phyloP scores from a whole-genome alignment of 192 early-diverging fungal genomes.

The Coemansia sp. region DNA sequence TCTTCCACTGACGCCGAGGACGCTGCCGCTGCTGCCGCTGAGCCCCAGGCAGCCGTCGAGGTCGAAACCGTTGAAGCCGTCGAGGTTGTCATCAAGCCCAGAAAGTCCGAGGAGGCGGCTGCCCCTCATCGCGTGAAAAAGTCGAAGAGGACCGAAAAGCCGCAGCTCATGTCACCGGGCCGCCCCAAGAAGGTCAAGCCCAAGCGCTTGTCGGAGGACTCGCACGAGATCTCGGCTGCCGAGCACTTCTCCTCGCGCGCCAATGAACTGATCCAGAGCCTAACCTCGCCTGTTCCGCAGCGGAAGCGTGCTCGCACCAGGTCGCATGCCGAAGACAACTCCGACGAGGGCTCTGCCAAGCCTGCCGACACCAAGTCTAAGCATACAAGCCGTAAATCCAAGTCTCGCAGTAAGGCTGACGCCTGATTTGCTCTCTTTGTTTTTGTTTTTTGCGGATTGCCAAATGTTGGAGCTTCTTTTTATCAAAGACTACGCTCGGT shows the following conservation, averaged over 20 bases:
- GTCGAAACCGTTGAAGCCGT: constrained; percentile 5
- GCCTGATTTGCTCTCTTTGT: constrained; percentile 5
- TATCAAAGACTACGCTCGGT: neutral
- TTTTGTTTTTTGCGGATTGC: neutral
- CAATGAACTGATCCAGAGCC: constrained; percentile 44
- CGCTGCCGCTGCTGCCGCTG: constrained; percentile 1
- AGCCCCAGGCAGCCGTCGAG: neutral
- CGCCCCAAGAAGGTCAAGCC: constrained; percentile 28
- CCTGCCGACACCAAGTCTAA: constrained; percentile 32
- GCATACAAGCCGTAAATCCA: constrained; percentile 44
- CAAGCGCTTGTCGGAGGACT: constrained; percentile 24
- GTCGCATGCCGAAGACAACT: constrained; percentile 38
- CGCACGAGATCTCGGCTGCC: neutral
- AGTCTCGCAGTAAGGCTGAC: constrained; percentile 25
- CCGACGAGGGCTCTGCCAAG: constrained; percentile 25
- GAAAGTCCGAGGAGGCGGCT: neutral
- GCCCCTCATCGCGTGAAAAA: constrained; percentile 3
- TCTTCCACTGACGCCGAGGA: constrained; percentile 2
- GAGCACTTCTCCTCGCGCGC: constrained; percentile 43
- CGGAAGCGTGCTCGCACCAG: constrained; percentile 38
- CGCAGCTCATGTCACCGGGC: constrained; percentile 6
- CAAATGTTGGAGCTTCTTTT: neutral
- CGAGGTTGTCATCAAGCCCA: constrained; percentile 12
- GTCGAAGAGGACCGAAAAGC: constrained; percentile 22
- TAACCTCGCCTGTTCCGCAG: constrained; percentile 40